Percentiles rank a stretch among this genome's conserved stretches.
phyloP scores from a whole-genome alignment of 306 rosid species.

The Sicyos baderoa region DNA sequence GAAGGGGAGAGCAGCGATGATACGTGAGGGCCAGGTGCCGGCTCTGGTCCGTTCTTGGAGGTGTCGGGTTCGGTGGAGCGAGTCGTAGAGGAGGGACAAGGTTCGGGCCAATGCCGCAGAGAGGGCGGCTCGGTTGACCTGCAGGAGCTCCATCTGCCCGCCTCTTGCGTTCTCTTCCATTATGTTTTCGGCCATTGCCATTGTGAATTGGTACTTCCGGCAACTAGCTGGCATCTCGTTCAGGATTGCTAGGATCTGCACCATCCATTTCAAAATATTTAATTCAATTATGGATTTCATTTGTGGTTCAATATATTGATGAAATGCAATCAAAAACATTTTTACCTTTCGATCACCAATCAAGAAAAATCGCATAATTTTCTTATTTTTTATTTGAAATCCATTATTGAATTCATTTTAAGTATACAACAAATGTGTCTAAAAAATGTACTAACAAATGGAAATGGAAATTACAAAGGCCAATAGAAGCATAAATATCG shows the following conservation, averaged over 20 bases:
- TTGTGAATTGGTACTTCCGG: constrained; percentile 32
- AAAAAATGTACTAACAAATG: no score
- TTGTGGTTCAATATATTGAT: no score
- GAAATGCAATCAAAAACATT: no score
- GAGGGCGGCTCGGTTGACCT: constrained; percentile 28
- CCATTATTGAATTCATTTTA: no score
- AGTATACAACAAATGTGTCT: no score
- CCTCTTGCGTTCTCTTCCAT: constrained; percentile 35
- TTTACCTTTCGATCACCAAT: no score
- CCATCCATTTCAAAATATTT: background rate
- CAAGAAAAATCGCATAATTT: no score
- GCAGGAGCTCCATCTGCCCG: constrained; percentile 23
- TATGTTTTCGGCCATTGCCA: constrained; percentile 36
- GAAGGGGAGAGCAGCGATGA: constrained; percentile 24
- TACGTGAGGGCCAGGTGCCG: constrained; percentile 22
- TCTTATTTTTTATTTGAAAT: no score
- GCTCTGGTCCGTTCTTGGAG: background rate
- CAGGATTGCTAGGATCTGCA: constrained; percentile 28
- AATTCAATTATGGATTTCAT: no score
- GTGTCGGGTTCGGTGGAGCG: constrained; percentile 1
- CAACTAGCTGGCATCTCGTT: constrained; percentile 37
- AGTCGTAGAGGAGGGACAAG: constrained; percentile 18
- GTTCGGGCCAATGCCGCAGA: constrained; percentile 30
- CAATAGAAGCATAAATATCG: no score
- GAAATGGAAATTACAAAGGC: no score